phyloP scores from a whole-genome alignment of 306 rosid species.

The Trifolium pratense region DNA sequence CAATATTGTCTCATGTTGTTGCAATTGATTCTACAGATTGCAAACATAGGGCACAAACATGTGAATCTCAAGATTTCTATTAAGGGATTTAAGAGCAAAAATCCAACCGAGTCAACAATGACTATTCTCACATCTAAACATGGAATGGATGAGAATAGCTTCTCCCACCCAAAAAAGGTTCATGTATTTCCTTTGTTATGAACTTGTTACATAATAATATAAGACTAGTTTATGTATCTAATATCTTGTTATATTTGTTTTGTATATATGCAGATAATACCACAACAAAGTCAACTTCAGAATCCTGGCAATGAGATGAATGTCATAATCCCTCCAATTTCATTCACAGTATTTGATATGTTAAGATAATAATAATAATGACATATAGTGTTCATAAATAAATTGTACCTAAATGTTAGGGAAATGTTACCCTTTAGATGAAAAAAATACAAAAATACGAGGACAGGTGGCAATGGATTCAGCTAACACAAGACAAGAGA shows the following conservation, averaged over 20 bases:
- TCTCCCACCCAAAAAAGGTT: slow-evolving; percentile 68
- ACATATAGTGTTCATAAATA: not conserved
- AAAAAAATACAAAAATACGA: not conserved
- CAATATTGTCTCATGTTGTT: not conserved
- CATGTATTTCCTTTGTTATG: not conserved
- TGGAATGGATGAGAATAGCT: slow-evolving; percentile 71
- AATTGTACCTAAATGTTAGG: not conserved
- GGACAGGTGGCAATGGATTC: not conserved
- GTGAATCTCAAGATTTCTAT: slow-evolving; percentile 53
- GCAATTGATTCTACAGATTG: slow-evolving; percentile 51
- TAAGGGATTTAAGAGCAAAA: slow-evolving; percentile 44
- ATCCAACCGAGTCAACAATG: slow-evolving; percentile 45
- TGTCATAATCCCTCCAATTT: slow-evolving; percentile 49
- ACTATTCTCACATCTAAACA: slow-evolving; percentile 63
- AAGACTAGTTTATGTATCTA: not conserved
- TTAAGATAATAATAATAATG: slow-evolving; percentile 39
- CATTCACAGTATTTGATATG: slow-evolving; percentile 70
- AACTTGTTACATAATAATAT: not conserved
- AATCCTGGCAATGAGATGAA: slow-evolving; percentile 45
- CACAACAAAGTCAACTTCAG: slow-evolving; percentile 43
- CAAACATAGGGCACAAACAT: slow-evolving; percentile 53
- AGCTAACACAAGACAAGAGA: not conserved
- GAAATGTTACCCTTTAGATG: not conserved
- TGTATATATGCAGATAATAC: slow-evolving; percentile 52
- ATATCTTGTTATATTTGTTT: slow-evolving; percentile 3